Conservation (phyloP, 805 yeast genomes). For the Kluyveromyces dobzhanskii region DNA sequence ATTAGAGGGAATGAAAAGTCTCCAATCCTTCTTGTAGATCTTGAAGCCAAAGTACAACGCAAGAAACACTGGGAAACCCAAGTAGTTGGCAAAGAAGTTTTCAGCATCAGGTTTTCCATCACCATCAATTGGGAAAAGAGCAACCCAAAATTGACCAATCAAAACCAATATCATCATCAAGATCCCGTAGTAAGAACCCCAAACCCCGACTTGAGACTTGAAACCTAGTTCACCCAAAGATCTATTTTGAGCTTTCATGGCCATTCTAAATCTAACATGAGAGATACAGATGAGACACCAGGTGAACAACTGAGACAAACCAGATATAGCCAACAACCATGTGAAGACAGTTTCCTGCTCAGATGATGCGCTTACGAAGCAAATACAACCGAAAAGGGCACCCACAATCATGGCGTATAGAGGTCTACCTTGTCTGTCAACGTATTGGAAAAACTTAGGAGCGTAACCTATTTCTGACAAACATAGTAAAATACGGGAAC, state of each 20-base stretch:
- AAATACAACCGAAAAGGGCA: slow-evolving; percentile 47
- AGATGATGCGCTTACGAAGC: slow-evolving; percentile 59
- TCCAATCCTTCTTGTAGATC: slow-evolving; percentile 39
- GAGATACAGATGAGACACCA: slow-evolving; percentile 52
- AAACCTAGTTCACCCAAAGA: slow-evolving; percentile 44
- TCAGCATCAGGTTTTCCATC: slow-evolving; percentile 30
- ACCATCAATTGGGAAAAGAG: slow-evolving; percentile 45
- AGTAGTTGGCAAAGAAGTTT: slow-evolving; percentile 36
- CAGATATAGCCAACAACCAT: slow-evolving; percentile 58
- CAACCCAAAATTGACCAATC: slow-evolving; percentile 59
- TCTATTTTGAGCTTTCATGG: slow-evolving; percentile 47
- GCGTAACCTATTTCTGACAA: slow-evolving; percentile 67
- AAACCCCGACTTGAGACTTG: slow-evolving; percentile 41
- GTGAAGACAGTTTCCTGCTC: slow-evolving; percentile 50
- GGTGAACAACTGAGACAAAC: slow-evolving; percentile 53
- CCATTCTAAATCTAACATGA: slow-evolving; percentile 52
- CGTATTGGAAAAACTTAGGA: slow-evolving; percentile 44
- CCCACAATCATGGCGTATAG: slow-evolving; percentile 45
- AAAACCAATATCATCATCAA: slow-evolving; percentile 41
- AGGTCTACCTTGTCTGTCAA: slow-evolving; percentile 59
- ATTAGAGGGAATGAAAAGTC: slow-evolving; percentile 23
- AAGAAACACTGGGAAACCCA: slow-evolving; percentile 40
- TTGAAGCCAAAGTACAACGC: slow-evolving; percentile 38
- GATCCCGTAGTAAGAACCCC: slow-evolving; percentile 47
- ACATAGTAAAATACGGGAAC: slow-evolving; percentile 63